phyloP scores from a whole-genome alignment of 2,329 filamentous ascomycete genomes.

The Grosmannia serpens region DNA sequence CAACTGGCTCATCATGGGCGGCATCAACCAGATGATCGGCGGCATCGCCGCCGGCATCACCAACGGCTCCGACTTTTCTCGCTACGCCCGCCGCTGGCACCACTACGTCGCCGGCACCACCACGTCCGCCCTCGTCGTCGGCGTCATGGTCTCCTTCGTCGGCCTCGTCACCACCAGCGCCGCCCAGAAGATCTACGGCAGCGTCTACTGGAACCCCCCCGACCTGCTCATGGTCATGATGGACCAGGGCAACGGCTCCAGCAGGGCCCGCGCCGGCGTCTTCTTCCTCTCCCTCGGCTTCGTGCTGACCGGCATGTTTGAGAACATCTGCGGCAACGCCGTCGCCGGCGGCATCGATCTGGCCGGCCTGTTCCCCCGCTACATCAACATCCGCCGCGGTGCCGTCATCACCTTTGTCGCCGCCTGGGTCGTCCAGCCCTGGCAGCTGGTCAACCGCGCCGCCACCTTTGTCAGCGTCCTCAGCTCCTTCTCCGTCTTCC shows the following conservation, averaged over 20 bases:
- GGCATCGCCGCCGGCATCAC: slow-evolving; percentile 30
- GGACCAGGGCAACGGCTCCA: slow-evolving; percentile 18
- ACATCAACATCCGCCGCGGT: slow-evolving; percentile 45
- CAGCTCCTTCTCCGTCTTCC: slow-evolving; percentile 22
- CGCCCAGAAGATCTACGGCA: slow-evolving; percentile 19
- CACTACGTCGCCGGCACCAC: slow-evolving; percentile 24
- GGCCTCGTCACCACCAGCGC: slow-evolving; percentile 23
- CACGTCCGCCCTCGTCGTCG: slow-evolving; percentile 28
- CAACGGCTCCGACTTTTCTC: slow-evolving; percentile 33
- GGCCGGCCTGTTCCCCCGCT: slow-evolving; percentile 37
- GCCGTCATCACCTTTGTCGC: slow-evolving; percentile 34
- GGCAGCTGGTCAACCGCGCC: slow-evolving; percentile 36
- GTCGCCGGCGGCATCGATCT: slow-evolving; percentile 44
- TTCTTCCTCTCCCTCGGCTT: slow-evolving; percentile 35
- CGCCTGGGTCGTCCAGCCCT: slow-evolving; percentile 34
- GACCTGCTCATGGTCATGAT: slow-evolving; percentile 26
- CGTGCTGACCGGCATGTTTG: slow-evolving; percentile 31
- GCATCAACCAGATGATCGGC: slow-evolving; percentile 30
- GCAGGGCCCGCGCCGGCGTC: slow-evolving; percentile 25
- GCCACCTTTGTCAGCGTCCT: slow-evolving; percentile 35
- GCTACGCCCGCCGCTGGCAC: slow-evolving; percentile 24
- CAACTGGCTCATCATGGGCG: slow-evolving; percentile 29
- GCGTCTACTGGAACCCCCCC: slow-evolving; percentile 30
- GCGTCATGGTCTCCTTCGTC: slow-evolving; percentile 25
- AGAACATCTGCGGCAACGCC: slow-evolving; percentile 34